Evolutionary conservation across 805 yeast genomes (phyloP), one percentile per base, ranked within the genome.

Genomic region (Candida maltosa): DNA sequence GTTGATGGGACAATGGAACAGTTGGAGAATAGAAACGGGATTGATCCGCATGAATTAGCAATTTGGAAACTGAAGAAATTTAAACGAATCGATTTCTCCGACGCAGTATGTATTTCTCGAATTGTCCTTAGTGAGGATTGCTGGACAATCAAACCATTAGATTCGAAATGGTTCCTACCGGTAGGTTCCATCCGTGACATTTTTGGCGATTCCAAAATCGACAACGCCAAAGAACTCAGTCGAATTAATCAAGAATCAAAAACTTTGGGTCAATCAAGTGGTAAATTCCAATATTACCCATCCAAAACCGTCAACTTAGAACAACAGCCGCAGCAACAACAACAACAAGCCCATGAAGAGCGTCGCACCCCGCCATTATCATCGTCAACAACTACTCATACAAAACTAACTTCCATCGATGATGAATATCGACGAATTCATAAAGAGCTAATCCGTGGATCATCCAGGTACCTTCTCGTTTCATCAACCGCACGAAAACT

Each of bases 61-160:
- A n/a, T 26, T 12, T 8, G 38, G 12, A 32, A 35, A 14, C 18
- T 18, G 14, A 26, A 30, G 9, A 34, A 45, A 24, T 59, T 62
- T 24, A 38, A 40, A 4, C 29, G 62, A 35, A 42, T 54, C n/a
- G 31, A 12, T 7, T 63, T 59, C 32, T 35, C 35, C 3, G 17
- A 37, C 2, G 65, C 69, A 4, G 27, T 16, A 4, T 63, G 67
- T 1, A 37, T 43, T 0, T 51, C 56, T 29, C 42, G 79, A 17
- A 48, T 58, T 2, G 37, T 64, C 8, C 35, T 76, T 17, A 57
- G 57, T 6, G 79, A 73, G 30, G 72, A 68, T 37, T 76, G 70
- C 20, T 80, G 87, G 86, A 69, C 81, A 0, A 55, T 69, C 5
- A 61, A 58, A 31, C 62, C 62, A 8, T 50, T 79, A 1, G 52